Percentiles rank a stretch among this genome's conserved stretches.
Conservation (phyloP, 2,329 filamentous ascomycete genomes). For the Scedosporium dehoogii region DNA sequence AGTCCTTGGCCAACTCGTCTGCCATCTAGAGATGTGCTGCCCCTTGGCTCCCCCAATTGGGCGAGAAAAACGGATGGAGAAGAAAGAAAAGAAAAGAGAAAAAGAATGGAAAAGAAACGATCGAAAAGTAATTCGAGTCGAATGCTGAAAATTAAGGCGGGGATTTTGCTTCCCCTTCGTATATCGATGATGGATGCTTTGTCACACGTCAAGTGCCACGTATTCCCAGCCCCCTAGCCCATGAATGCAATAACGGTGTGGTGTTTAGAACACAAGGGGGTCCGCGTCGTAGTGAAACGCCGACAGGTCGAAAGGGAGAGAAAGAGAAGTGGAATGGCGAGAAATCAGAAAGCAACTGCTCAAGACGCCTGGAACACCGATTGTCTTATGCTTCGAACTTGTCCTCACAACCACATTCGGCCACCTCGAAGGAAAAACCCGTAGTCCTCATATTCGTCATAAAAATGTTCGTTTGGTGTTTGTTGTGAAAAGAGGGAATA, state of each 20-base stretch:
- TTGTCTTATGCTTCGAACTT: slow-evolving; percentile 4
- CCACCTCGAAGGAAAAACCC: not conserved
- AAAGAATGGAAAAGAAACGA: not conserved
- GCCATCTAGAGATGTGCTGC: no score
- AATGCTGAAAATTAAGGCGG: not conserved
- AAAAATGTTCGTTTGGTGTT: not conserved
- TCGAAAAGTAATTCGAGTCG: not conserved
- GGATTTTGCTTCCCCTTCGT: not conserved
- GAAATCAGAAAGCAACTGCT: slow-evolving; percentile 1
- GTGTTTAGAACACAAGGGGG: not conserved
- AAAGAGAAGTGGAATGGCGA: not conserved
- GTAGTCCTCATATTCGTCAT: slow-evolving; percentile 2
- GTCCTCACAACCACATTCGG: not conserved
- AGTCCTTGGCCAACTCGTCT: no score
- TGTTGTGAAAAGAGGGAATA: not conserved
- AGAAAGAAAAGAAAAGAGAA: not conserved
- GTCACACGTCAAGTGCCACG: not conserved
- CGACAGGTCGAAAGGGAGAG: not conserved
- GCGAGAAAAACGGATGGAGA: no score
- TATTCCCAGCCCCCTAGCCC: not conserved
- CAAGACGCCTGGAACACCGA: slow-evolving; percentile 4
- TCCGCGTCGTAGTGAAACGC: not conserved
- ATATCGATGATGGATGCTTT: not conserved
- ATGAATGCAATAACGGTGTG: not conserved
- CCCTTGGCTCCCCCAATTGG: no score